Conservation (phyloP, 2,329 filamentous ascomycete genomes). For the Taxawa tesnikishii region DNA sequence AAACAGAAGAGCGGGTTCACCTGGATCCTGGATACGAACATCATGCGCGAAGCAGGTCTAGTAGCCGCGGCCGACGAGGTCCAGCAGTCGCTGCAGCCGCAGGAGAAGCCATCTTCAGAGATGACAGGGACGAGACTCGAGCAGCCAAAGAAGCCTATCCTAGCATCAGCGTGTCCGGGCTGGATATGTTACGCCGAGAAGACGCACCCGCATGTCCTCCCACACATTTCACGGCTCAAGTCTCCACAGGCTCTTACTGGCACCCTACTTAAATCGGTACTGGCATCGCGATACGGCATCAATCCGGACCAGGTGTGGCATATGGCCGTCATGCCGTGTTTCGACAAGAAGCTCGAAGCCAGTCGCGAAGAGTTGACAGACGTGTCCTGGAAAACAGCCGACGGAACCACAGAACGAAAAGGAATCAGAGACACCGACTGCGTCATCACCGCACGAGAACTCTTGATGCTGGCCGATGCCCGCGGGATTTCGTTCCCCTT, state of each 20-base stretch:
- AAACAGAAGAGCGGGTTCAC: constrained; percentile 64
- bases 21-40: constrained; percentile 85
- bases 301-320: constrained; percentile 81
- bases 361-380: constrained; percentile 87
- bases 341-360: constrained; percentile 97
- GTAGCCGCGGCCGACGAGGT: constrained; percentile 44
- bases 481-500: constrained; percentile 65
- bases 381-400: constrained; percentile 49
- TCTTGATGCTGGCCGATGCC: constrained; percentile 77
- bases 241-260: constrained; percentile 88
- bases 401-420: constrained; percentile 24
- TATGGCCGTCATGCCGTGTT: constrained; percentile 92
- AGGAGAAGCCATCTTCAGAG: constrained; percentile 17
- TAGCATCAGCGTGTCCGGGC: constrained; percentile 86
- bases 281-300: constrained; percentile 62
- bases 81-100: constrained; percentile 20
- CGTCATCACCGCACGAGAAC: constrained; percentile 91
- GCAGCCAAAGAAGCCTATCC: constrained; percentile 48
- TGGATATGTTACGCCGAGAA: constrained; percentile 99
- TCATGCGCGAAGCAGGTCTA: constrained; percentile 69
- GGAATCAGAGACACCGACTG: constrained; percentile 86
- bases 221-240: constrained; percentile 82
- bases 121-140: constrained; percentile 19
- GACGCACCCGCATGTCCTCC: constrained; percentile 85
- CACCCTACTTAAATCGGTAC: constrained; percentile 74